Percentiles rank a stretch among this genome's conserved stretches.
Conservation (phyloP, 192 early-diverging fungal genomes). For the Coemansia sp. region DNA sequence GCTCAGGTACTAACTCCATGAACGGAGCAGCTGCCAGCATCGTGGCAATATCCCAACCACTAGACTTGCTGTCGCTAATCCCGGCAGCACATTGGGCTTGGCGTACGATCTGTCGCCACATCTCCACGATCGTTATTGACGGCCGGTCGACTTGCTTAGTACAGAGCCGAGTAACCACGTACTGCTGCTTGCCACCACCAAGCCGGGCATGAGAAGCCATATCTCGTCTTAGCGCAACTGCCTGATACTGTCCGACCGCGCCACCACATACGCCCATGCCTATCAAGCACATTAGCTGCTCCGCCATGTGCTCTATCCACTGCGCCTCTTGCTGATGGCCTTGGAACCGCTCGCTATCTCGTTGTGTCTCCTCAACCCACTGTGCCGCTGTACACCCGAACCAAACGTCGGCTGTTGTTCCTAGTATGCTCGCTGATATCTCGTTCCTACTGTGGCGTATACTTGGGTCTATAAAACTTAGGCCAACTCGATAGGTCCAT, state of each 20-base stretch:
- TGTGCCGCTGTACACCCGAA: constrained; percentile 39
- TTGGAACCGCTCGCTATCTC: constrained; percentile 8
- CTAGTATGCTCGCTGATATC: constrained; percentile 15
- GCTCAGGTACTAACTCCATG: not conserved
- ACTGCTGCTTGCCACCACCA: not conserved
- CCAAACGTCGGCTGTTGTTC: constrained; percentile 20
- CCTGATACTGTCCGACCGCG: not conserved
- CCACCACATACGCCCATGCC: constrained; percentile 7
- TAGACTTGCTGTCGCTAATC: not conserved
- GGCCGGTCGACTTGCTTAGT: not conserved
- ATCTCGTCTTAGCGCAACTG: not conserved
- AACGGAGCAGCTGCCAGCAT: not conserved
- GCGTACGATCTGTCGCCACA: constrained; percentile 4
- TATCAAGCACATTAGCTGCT: constrained; percentile 9
- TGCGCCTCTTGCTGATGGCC: not conserved
- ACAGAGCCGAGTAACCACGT: not conserved
- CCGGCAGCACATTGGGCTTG: not conserved
- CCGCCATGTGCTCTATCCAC: constrained; percentile 16
- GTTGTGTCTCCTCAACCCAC: constrained; percentile 28
- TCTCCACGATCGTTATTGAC: not conserved
- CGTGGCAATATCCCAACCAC: not conserved
- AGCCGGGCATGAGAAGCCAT: not conserved
- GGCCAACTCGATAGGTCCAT: constrained; percentile 33
- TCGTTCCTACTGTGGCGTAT: not conserved
- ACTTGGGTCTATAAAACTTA: constrained; percentile 6